A percentile compares a stretch with the other conserved stretches of the same genome.
Evolutionary conservation across 140 eudicot genomes (phyloP).

Genomic region (Bidens hawaiensis): DNA sequence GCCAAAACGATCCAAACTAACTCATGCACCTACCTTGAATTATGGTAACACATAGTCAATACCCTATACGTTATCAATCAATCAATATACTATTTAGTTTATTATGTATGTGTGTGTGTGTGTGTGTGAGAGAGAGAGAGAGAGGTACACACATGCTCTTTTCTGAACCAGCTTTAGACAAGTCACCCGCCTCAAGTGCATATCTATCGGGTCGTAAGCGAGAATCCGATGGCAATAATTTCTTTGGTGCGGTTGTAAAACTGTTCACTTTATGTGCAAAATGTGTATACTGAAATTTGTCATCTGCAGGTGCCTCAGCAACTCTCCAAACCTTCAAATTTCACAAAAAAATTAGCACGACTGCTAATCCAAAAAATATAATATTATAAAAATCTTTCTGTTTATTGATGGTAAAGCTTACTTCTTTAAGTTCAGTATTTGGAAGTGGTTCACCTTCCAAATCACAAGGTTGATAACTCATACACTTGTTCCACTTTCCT

Average conservation of each 20-base stretch:
- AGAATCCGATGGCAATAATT: conserved; percentile 83
- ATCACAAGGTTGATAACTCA: conserved; percentile 97
- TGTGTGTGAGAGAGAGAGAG: background rate
- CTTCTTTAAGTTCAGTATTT: conserved; percentile 86
- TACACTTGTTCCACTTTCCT: conserved; percentile 89
- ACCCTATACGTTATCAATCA: background rate
- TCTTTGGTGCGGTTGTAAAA: conserved; percentile 91
- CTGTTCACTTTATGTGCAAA: conserved; percentile 97
- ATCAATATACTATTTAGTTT: background rate
- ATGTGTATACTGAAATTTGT: conserved; percentile 81
- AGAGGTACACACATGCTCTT: conserved; percentile 69
- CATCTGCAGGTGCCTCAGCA: conserved; percentile 71
- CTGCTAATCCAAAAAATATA: background rate
- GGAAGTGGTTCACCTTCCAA: conserved; percentile 93
- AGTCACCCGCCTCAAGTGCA: conserved; percentile 90
- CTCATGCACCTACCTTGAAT: no score
- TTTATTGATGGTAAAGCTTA: conserved; percentile 14
- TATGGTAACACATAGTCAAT: no score
- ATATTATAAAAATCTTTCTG: background rate
- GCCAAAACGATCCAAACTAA: no score
- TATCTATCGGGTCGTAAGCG: conserved; percentile 94
- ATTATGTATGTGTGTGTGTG: background rate
- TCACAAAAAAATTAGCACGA: background rate
- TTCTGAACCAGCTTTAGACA: conserved; percentile 86
- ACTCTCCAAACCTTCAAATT: conserved; percentile 77